Evolutionary conservation across 306 rosid genomes (phyloP).

Genomic region (Vachellia pachyceras): DNA sequence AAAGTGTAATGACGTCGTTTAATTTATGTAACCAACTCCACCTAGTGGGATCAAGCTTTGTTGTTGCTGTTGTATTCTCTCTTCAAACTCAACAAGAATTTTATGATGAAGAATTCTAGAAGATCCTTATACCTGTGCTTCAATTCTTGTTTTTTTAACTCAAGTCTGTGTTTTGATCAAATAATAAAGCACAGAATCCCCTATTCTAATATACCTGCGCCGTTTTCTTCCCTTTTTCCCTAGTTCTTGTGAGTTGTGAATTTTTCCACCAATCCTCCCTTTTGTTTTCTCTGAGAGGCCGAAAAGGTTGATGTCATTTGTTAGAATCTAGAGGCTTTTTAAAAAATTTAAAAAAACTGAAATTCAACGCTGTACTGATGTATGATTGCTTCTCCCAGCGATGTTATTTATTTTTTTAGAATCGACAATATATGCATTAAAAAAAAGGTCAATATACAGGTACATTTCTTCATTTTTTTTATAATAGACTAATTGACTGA

Average conservation of each 20-base stretch:
- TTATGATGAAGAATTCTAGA: neutral
- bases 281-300: neutral
- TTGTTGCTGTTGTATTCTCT: no score
- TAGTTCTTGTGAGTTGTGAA: neutral
- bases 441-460: neutral
- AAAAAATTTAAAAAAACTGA: neutral
- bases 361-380: neutral
- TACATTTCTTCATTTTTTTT: neutral
- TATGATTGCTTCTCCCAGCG: neutral
- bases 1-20: no score
- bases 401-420: neutral
- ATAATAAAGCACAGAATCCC: slow-evolving; percentile 11
- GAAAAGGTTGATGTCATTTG: neutral
- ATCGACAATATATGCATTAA: no score
- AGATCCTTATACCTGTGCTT: neutral
- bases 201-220: neutral
- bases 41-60: no score
- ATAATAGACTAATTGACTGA: neutral
- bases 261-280: neutral
- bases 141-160: slow-evolving; percentile 8
- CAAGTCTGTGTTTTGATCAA: neutral
- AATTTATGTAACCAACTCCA: no score
- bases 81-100: neutral
- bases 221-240: neutral
- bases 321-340: neutral